Evolutionary conservation across 2,329 filamentous ascomycete species (phyloP), one percentile per base, ranked within the genome.

Genomic region (Cladophialophora exuberans): DNA sequence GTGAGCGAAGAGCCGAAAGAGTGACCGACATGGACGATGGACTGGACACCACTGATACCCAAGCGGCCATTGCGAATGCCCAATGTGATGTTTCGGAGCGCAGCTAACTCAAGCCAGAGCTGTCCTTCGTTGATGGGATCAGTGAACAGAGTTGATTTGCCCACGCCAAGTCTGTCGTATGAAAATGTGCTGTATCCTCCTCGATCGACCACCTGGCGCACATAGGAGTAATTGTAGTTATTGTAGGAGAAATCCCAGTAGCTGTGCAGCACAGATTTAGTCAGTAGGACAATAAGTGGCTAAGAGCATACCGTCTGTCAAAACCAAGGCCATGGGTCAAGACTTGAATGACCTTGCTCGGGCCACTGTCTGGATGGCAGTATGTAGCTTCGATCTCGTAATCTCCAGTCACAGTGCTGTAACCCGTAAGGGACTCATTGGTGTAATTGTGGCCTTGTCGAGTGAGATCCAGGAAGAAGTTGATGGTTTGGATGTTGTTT

Each of bases 331-430:
- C 39, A 3, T 52, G 48, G n/a, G 48, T 46, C 26, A 47, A 39
- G 4, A 52, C 22, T 22, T 50, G 46, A 17, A 50, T 50, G 17
- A 9, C 18, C 39, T 43, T 43, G 39, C 9, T 9, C n/a, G 18
- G 39, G 9, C 66, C 77, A 5, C 62, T 63, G 55, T 79, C 74
- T 0, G 85, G 84, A 52, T 76, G 70, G 68, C 85, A 88, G 72
- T 84, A 85, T 7, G 81, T 82, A 0, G 82, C 79, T 4, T 76
- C 80, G 44, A 88, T 80, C 3, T 79, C 67, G 70, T 85, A 86
- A 17, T 70, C 73, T 23, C 81, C 81, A 2, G 70, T 66, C n/a
- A 83, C 69, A 0, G 76, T 81, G 26, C 72, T 63, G 61, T 80
- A 82, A 31, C 39, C 39, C 18, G 7, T 22, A 4, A 43, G 23